phyloP scores from a whole-genome alignment of 23 red algal species.

The Gracilaria caudata region DNA sequence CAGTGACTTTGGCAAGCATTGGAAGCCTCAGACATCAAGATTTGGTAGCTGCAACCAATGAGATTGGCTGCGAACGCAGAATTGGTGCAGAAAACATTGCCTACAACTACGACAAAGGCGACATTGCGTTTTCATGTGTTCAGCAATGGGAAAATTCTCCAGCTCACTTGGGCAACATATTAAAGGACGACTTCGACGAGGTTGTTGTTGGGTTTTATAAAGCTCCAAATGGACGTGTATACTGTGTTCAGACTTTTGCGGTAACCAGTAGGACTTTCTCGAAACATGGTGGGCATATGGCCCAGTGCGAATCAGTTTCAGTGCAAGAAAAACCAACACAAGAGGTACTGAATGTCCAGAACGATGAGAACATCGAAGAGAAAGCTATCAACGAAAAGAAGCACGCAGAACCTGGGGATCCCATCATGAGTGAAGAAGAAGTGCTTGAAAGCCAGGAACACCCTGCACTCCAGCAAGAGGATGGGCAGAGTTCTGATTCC shows the following conservation, averaged over 20 bases:
- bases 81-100: slow-evolving; percentile 55
- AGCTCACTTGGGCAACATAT: slow-evolving; percentile 24
- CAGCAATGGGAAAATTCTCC: slow-evolving; percentile 31
- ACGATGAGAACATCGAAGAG: neutral
- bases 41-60: slow-evolving; percentile 13
- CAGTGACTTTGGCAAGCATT: neutral
- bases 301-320: neutral
- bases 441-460: neutral
- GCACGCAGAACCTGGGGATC: neutral
- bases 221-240: slow-evolving; percentile 27
- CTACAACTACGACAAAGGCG: slow-evolving; percentile 39
- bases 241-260: slow-evolving; percentile 57
- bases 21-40: slow-evolving; percentile 43
- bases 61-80: slow-evolving; percentile 33
- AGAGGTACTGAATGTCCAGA: neutral
- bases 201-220: slow-evolving; percentile 46
- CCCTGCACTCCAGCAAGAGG: neutral
- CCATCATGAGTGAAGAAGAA: neutral
- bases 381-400: neutral
- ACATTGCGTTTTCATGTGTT: slow-evolving; percentile 46
- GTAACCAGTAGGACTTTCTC: neutral
- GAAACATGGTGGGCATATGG: neutral
- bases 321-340: neutral
- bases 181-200: slow-evolving; percentile 31
- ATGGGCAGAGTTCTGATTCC: neutral